Evolutionary conservation across 768 basidiomycete genomes (phyloP).

Genomic region (Rubroboletus pulcherrimus): DNA sequence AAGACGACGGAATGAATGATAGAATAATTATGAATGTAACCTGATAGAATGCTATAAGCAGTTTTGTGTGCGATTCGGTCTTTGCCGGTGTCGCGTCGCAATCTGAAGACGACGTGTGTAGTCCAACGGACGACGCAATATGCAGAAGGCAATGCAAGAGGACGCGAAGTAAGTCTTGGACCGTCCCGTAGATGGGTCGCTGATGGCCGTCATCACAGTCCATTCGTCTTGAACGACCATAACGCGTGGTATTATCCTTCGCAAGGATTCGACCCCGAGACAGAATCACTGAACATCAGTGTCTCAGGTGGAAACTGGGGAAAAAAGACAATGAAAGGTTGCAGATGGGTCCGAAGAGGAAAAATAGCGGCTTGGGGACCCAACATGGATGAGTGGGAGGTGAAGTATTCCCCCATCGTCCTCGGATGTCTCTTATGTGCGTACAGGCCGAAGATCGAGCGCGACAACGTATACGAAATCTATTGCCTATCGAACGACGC

Average conservation of each 20-base stretch:
- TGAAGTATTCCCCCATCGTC: constrained; percentile 24
- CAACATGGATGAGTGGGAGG: constrained; percentile 84
- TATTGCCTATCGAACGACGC: constrained; percentile 57
- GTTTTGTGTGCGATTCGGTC: constrained; percentile 11
- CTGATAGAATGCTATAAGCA: not conserved
- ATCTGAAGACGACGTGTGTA: not conserved
- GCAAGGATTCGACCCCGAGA: constrained; percentile 67
- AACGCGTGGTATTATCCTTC: constrained; percentile 84
- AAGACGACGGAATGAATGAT: not conserved
- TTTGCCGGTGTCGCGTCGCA: constrained; percentile 20
- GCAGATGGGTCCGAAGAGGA: constrained; percentile 77
- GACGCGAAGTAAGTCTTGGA: constrained; percentile 27
- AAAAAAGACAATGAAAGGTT: constrained; percentile 67
- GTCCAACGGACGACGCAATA: not conserved
- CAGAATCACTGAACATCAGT: constrained; percentile 48
- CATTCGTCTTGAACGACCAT: constrained; percentile 62
- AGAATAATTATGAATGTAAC: not conserved
- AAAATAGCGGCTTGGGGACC: constrained; percentile 86
- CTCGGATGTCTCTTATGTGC: constrained; percentile 8
- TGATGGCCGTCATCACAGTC: constrained; percentile 22
- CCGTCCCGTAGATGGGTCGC: not conserved
- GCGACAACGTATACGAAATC: constrained; percentile 68
- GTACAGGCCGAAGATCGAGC: constrained; percentile 76
- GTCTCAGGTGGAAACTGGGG: constrained; percentile 78
- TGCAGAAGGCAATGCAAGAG: constrained; percentile 31